Evolutionary conservation across 2,329 filamentous ascomycete genomes (phyloP), one percentile per base, ranked within the genome.

Genomic region (Hypoxylon sp.): DNA sequence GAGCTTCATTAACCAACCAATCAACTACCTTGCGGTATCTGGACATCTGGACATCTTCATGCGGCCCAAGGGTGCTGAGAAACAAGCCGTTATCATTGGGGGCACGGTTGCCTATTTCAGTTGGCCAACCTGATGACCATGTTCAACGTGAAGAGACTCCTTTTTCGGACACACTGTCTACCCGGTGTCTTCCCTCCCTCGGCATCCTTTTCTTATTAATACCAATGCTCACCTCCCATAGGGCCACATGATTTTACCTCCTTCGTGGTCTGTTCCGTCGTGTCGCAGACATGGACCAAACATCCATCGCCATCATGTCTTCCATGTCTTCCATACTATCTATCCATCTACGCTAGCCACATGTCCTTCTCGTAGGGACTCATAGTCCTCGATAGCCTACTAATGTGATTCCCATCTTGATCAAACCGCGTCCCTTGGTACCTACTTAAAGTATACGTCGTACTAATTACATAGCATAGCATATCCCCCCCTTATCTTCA

Each of bases 231-330:
- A 32, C 43, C 24, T 46, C 49, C 17, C 50, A 65, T 65, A 67
- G 59, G 62, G 52, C 56, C 65, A 65, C 62, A 60, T 63, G 51
- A 28, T 37, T 59, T 62, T 54, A 54, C 54, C 39, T 62, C 56
- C 54, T 56, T 68, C 57, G 60, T 68, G 56, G 54, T 56, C 34
- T 59, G 44, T 55, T 50, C 51, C 30, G 44, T 66, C 51, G 48
- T 47, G 56, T 61, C 59, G 54, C 62, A 56, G 22, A 59, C 39
- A 44, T 50, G 52, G 47, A 62, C 53, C 56, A 64, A 58, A 58
- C 43, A 43, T 48, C 44, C 54, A 56, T 50, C 56, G 50, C 48
- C 55, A 26, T 68, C 51, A 59, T 52, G 54, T 53, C 51, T 59
- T 51, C 60, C 47, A 34, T 60, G 51, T 53, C 51, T 59, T 51